Percentiles rank a stretch among this genome's conserved stretches.
Conservation (phyloP, 768 basidiomycete genomes). For the Termitomyces bulborhizus region DNA sequence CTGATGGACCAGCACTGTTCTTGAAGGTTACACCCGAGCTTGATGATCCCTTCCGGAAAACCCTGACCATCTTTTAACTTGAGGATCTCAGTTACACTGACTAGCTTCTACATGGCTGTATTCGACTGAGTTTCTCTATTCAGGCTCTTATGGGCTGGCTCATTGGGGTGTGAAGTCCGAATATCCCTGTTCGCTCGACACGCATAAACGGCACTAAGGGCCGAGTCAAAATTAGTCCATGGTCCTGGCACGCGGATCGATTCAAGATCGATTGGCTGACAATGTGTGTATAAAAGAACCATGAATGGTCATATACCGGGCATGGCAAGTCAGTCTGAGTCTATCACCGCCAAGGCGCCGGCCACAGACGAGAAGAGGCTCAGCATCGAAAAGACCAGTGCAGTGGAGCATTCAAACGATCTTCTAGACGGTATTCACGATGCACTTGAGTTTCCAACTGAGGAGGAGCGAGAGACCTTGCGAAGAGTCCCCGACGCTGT, state of each 20-base stretch:
- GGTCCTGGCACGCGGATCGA: not conserved
- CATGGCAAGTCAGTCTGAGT: not conserved
- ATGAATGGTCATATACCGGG: not conserved
- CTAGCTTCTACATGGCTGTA: no score
- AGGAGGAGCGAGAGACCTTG: constrained; percentile 51
- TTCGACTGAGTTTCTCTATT: not conserved
- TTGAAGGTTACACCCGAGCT: no score
- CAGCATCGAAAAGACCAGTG: not conserved
- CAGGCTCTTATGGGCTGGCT: not conserved
- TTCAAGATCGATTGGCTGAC: not conserved
- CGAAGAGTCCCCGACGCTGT: constrained; percentile 54
- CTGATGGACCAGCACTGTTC: no score
- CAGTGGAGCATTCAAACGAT: not conserved
- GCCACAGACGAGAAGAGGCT: not conserved
- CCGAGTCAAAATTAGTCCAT: not conserved
- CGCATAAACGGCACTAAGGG: not conserved
- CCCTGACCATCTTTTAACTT: no score
- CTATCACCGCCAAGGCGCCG: not conserved
- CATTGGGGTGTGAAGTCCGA: not conserved
- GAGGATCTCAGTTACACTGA: no score
- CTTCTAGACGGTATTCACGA: constrained; percentile 26
- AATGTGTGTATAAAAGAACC: not conserved
- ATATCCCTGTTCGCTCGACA: not conserved
- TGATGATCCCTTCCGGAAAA: no score
- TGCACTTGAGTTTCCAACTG: constrained; percentile 58